A percentile compares a stretch with the other conserved stretches of the same genome.
Conservation (phyloP, 106 monocot genomes). For the Hemerocallis citrina region DNA sequence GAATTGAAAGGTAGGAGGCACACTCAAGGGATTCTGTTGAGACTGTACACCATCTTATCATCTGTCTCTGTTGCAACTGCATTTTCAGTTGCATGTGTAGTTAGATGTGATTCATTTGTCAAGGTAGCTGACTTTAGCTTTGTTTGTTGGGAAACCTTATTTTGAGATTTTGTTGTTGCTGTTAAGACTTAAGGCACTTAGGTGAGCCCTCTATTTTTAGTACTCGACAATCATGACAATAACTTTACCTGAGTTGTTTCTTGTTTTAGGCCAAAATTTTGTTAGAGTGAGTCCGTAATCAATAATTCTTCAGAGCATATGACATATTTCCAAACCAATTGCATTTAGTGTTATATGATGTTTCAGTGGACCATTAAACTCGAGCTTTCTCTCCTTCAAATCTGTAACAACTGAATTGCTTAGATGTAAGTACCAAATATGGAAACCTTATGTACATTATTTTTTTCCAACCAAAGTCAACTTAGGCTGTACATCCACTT, state of each 20-base stretch:
- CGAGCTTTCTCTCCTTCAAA: too few species aligned
- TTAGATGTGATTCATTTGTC: conserved; percentile 3
- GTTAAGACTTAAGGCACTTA: neutral
- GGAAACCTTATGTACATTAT: too few species aligned
- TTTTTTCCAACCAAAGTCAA: too few species aligned
- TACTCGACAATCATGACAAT: neutral
- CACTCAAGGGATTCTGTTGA: conserved; percentile 1
- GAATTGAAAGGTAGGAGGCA: conserved; percentile 3
- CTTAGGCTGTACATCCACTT: too few species aligned
- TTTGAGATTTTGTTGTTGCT: neutral
- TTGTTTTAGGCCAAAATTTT: conserved; percentile 1
- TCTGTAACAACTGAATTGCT: too few species aligned
- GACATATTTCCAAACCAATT: neutral
- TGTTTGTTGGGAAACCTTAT: neutral
- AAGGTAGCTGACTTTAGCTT: neutral
- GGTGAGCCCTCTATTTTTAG: neutral
- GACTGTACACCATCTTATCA: conserved; percentile 3
- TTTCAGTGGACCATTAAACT: too few species aligned
- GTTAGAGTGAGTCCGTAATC: neutral
- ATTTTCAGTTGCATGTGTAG: conserved; percentile 4
- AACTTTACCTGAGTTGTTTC: neutral
- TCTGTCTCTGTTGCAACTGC: conserved; percentile 1
- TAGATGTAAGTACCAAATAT: too few species aligned
- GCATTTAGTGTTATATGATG: too few species aligned
- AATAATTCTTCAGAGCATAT: neutral